Base-by-base conservation (phyloP, 345 rosid species). In the Gossypium australe region DNA sequence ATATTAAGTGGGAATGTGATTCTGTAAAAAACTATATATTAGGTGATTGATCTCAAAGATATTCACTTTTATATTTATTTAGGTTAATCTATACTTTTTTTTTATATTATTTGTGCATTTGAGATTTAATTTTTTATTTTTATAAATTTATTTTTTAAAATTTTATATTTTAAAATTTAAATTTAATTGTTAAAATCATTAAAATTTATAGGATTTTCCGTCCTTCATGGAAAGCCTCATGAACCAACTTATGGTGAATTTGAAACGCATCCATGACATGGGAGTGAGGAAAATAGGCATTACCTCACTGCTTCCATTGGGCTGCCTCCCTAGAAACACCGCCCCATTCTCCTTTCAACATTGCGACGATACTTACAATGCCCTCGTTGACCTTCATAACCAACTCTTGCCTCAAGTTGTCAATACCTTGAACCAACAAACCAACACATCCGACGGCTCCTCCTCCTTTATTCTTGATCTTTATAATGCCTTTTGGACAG, bases 261-360 rank as follows among this genome's bases (percentile, higher is more conserved):
- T 89, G 75, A 82, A 85, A 47, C 79, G 85, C 9, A 81, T 94
- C 53, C 80, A 86, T 27, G 73, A 24, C 48, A 48, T 88, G 66
- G 98, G 98, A 71, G 89, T 90, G 63, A 81, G 80, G 47, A 92
- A 82, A 79, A 65, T 94, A 38, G 85, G 68, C 0, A 82, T 89
- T 5, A 62, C 56, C n/a, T 14, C 56, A 12, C 6, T 14, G 56
- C 1, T 51, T 16, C 56, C 18, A 13, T 51, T 51, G 17, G 56
- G 56, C 16, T 51, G 56, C n/a, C 3, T 13, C 56, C 56, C 56
- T 51, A 3, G 5, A 51, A 14, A 13, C 56, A 13, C 56, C 5
- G 56, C n/a, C 56, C 56, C 7, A 12, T 14, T 51, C 56, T 13
- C 7, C 56, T 51, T 13, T 51, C 16, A 51, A 14, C 5, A 17